Evolutionary conservation across 192 early-diverging fungal genomes (phyloP).

Genomic region (Backusella sp.): DNA sequence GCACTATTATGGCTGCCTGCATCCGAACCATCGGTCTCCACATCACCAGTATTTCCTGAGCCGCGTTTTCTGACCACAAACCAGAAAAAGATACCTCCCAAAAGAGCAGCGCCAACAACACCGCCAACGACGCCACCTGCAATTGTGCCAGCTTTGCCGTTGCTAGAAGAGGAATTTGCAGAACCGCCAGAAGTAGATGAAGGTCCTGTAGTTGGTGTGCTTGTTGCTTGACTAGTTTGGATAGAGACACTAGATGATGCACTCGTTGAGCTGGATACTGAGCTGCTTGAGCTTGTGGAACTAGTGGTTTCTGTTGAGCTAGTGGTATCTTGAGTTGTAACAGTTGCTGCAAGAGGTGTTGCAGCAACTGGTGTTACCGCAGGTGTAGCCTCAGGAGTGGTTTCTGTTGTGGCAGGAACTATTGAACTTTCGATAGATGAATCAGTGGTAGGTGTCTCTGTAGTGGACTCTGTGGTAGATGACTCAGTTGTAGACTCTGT

Average conservation of each 20-base stretch:
- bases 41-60: background rate
- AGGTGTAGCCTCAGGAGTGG: background rate
- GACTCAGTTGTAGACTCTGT: background rate
- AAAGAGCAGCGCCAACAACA: background rate
- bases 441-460: background rate
- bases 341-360: background rate
- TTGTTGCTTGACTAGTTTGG: background rate
- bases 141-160: background rate
- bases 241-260: background rate
- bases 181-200: background rate
- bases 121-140: background rate
- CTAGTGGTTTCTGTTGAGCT: background rate
- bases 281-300: background rate
- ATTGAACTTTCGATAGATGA: background rate
- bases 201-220: background rate
- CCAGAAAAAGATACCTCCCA: background rate
- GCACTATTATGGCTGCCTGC: background rate
- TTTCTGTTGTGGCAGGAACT: background rate
- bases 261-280: background rate
- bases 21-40: background rate
- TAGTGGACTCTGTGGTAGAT: background rate
- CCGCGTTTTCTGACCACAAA: background rate
- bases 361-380: background rate
- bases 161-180: background rate
- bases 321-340: background rate